Evolutionary conservation across 345 rosid genomes (phyloP).

Genomic region (Toxicodendron radicans): DNA sequence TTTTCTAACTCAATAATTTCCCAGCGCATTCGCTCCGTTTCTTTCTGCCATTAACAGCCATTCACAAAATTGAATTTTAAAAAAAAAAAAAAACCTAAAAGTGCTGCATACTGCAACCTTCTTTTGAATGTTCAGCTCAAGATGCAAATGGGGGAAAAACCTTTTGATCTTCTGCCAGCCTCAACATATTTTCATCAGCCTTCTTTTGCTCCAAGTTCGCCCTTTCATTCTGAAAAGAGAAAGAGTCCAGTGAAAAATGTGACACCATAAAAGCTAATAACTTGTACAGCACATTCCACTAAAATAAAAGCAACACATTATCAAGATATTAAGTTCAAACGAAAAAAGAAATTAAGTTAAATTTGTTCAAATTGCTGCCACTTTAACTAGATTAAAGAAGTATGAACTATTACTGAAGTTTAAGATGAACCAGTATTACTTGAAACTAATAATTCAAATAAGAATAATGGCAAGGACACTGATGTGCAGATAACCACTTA

Average conservation of each 20-base stretch:
- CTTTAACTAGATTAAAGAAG: background rate
- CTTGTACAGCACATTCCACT: background rate
- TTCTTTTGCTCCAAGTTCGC: conserved; percentile 76
- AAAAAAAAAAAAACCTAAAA: conserved; percentile 1
- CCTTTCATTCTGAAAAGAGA: conserved; percentile 49
- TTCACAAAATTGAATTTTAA: conserved; percentile 10
- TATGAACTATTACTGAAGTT: background rate
- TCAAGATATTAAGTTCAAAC: too few species aligned
- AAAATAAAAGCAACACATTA: too few species aligned
- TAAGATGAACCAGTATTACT: too few species aligned
- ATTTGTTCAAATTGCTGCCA: too few species aligned
- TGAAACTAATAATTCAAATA: too few species aligned
- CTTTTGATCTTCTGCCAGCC: conserved; percentile 68
- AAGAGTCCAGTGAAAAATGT: background rate
- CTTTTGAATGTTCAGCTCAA: background rate
- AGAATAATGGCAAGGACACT: too few species aligned
- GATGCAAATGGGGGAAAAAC: conserved; percentile 25
- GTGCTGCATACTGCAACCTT: conserved; percentile 3
- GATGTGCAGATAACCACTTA: background rate
- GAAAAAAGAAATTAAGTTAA: too few species aligned
- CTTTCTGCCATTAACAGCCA: conserved; percentile 45
- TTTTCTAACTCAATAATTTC: conserved; percentile 52
- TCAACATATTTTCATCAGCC: conserved; percentile 52
- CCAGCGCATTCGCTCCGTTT: conserved; percentile 53
- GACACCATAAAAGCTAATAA: too few species aligned